Conservation (phyloP, 2,329 filamentous ascomycete species). For the Atkinsonella texensis region DNA sequence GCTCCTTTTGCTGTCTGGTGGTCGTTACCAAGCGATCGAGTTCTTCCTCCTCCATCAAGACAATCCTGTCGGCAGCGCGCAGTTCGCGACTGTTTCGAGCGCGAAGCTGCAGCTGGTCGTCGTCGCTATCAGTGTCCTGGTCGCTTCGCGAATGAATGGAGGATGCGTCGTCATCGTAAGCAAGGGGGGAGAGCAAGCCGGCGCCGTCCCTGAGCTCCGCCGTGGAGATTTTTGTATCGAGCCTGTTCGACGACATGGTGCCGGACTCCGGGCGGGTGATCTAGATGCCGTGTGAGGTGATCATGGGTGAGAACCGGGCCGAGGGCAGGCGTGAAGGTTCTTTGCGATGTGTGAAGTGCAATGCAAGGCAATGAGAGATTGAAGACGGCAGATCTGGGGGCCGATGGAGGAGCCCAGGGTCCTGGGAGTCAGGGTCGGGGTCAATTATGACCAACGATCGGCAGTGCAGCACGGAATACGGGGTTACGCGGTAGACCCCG, state of each 20-base stretch:
- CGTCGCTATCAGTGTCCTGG: constrained; percentile 66
- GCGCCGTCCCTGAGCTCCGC: constrained; percentile 17
- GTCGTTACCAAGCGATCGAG: constrained; percentile 47
- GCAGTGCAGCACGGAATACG: too few relatives aligned
- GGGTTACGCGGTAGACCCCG: too few relatives aligned
- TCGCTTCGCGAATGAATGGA: constrained; percentile 56
- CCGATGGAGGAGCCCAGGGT: too few relatives aligned
- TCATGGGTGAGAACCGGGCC: constrained; percentile 1
- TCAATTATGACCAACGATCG: too few relatives aligned
- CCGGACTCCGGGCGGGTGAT: background rate
- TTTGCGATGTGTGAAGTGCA: background rate
- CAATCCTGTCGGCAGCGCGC: constrained; percentile 54
- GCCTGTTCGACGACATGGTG: constrained; percentile 11
- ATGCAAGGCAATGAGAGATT: background rate
- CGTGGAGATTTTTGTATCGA: constrained; percentile 12
- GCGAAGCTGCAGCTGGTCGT: constrained; percentile 54
- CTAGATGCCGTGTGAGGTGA: background rate
- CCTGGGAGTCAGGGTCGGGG: too few relatives aligned
- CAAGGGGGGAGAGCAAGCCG: constrained; percentile 49
- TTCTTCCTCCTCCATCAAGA: constrained; percentile 68
- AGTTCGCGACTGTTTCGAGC: constrained; percentile 60
- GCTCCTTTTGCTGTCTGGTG: constrained; percentile 36
- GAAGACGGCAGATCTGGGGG: too few relatives aligned
- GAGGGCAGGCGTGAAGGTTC: background rate
- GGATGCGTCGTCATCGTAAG: constrained; percentile 57